Evolutionary conservation across 768 basidiomycete genomes (phyloP), one percentile per base, ranked within the genome.

Genomic region (Mycena metata): DNA sequence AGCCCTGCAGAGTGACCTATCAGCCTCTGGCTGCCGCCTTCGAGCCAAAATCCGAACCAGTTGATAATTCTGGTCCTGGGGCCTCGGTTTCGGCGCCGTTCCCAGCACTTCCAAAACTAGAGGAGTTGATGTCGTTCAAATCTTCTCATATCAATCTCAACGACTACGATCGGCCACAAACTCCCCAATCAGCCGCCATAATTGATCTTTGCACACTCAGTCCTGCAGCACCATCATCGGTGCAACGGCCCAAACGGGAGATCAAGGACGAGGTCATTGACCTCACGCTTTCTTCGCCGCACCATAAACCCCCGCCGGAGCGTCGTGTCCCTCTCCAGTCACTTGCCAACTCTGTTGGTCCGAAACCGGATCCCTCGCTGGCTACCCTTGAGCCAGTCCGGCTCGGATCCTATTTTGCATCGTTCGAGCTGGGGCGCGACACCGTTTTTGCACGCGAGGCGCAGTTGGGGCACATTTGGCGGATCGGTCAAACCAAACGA

Each of bases 141-240:
- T 36, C 36, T 6, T 36, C 36, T 12, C 36, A 12, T 7, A 36
- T 36, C 36, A n/a, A 36, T 36, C 36, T 36, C 12, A 12, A 36
- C 36, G 36, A 12, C 6, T 12, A 36, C 36, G 36, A 36, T 36
- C 36, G n/a, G n/a, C n/a, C n/a, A n/a, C n/a, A n/a, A n/a, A n/a
- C n/a, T n/a, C n/a, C n/a, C n/a, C n/a, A n/a, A n/a, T n/a, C n/a
- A n/a, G n/a, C n/a, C n/a, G n/a, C n/a, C n/a, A n/a, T n/a, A n/a
- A 64, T 55, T 4, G 62, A 64, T 47, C 62, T 64, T 0, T 55
- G 62, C 33, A 64, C 52, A 35, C 62, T 52, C 3, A 64, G 42
- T 43, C 62, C 62, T 0, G n/a, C 36, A 17, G 26, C 35, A 12
- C n/a, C n/a, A n/a, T n/a, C n/a, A 42, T 17, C 2, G 26, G 0